Conservation (phyloP, 2,329 filamentous ascomycete genomes). For the Zopfia rhizophila region DNA sequence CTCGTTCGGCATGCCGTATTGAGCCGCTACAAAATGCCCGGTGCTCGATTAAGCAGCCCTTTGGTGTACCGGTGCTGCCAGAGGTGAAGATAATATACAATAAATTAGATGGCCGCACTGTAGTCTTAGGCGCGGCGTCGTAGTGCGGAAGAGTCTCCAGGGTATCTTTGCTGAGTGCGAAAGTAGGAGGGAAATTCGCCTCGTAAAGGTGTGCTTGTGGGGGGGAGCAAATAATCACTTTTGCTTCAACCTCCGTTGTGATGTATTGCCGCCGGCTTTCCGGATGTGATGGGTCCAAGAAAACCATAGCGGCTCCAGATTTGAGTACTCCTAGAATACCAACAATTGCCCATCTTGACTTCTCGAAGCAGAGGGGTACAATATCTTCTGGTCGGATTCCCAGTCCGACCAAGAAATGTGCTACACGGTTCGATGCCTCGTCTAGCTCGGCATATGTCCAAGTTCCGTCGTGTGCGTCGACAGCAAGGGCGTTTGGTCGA, state of each 20-base stretch:
- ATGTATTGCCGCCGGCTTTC: constrained; percentile 42
- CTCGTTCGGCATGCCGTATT: constrained; percentile 12
- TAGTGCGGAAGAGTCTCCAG: constrained; percentile 12
- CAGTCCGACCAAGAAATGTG: constrained; percentile 16
- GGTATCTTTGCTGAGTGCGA: constrained; percentile 15
- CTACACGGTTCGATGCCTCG: constrained; percentile 23
- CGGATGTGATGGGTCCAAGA: constrained; percentile 41
- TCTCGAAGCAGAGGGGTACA: constrained; percentile 36
- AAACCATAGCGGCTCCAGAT: constrained; percentile 26
- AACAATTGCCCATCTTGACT: constrained; percentile 37
- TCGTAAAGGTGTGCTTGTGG: constrained; percentile 13
- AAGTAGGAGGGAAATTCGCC: constrained; percentile 15
- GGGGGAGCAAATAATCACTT: constrained; percentile 22
- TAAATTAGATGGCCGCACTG: constrained; percentile 1
- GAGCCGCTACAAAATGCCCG: constrained; percentile 16
- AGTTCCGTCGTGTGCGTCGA: constrained; percentile 38
- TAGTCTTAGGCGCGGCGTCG: constrained; percentile 6
- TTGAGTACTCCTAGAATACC: constrained; percentile 32
- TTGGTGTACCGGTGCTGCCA: constrained; percentile 50
- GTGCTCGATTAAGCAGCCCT: constrained; percentile 57
- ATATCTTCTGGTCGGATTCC: constrained; percentile 18
- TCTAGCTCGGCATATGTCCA: constrained; percentile 38
- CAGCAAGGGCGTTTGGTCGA: constrained; percentile 28
- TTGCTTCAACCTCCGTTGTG: constrained; percentile 33
- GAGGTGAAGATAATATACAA: constrained; percentile 10